Evolutionary conservation across 2,329 filamentous ascomycete species (phyloP), one percentile per base, ranked within the genome.

Genomic region (Fusarium pseudograminearum): DNA sequence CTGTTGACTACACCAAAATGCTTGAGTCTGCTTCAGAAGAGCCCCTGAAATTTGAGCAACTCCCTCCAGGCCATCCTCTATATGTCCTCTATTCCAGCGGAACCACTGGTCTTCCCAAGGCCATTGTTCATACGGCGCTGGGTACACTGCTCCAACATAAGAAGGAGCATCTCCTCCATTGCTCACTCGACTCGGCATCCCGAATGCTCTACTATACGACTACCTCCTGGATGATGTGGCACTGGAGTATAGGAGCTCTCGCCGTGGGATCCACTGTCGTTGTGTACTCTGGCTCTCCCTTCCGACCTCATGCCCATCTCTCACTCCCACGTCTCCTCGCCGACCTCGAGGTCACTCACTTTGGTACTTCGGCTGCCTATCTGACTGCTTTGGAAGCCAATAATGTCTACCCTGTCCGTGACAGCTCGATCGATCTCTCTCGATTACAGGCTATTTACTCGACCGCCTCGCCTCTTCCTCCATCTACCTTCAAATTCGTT

Each of bases 211-310:
- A 98, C 82, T 98, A 94, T 82, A 97, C 94, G 2, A 98, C 94
- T 5, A 94, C 91, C 14, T 97, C 93, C 0, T 98, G 94, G 96
- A 98, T 99, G 94, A 98, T 98, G 95, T 98, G 94, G 94, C 95
- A 98, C 78, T 98, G 95, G 94, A 90, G 94, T 41, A 87, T 98
- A 22, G 95, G 93, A 2, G 93, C 91, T 8, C 88, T 98, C 6
- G 92, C 94, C 12, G 90, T 89, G 31, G 95, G 95, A 55, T 88
- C 92, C 14, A 95, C 93, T 0, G 83, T 98, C 15, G 86, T 98
- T 22, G 85, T 98, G 6, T 99, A 98, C 80, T 93, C 97, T 55
- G 96, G 96, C 48, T 97, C 93, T 0, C 96, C 96, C 0, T 98
- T 98, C 83, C 86, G 87, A 50, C 92, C 92, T 0, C 84, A 91